Conservation (phyloP, 169 alveolate species). For the Plasmodium gaboni region DNA sequence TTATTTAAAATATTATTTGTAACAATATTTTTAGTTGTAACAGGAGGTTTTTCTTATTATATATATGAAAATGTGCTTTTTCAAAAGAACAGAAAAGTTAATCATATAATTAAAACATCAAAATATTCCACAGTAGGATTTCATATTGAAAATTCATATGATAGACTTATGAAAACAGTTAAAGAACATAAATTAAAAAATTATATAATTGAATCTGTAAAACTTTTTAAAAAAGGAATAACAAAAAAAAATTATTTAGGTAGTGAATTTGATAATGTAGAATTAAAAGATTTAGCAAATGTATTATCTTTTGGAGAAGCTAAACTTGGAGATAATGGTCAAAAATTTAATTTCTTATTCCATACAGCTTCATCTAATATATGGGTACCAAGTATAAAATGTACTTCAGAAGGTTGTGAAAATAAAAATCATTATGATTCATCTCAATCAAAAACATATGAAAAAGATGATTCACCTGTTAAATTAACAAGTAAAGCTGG, state of each 20-base stretch:
- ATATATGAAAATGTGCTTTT: background rate
- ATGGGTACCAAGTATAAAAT: conserved; percentile 84
- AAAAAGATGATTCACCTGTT: conserved; percentile 78
- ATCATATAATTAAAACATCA: conserved; percentile 10
- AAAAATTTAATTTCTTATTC: conserved; percentile 11
- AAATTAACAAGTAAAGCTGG: conserved; percentile 85
- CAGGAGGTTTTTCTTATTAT: conserved; percentile 14
- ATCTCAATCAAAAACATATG: conserved; percentile 80
- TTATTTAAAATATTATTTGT: conserved; percentile 21
- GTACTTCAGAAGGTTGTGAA: conserved; percentile 77
- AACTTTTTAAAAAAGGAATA: conserved; percentile 13
- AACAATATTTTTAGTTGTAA: conserved; percentile 10
- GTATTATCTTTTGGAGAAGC: conserved; percentile 29
- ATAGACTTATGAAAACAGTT: conserved; percentile 13
- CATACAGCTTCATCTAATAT: conserved; percentile 88
- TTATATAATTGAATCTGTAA: conserved; percentile 20
- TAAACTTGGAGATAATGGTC: conserved; percentile 47
- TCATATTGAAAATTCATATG: conserved; percentile 33
- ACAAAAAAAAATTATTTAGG: conserved; percentile 13
- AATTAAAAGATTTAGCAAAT: conserved; percentile 26
- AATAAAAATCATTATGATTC: conserved; percentile 79
- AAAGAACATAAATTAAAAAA: conserved; percentile 9
- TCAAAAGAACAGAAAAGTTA: background rate
- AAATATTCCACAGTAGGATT: conserved; percentile 24
- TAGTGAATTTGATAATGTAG: conserved; percentile 33